Percentiles rank a stretch among this genome's conserved stretches.
Conservation (phyloP, 176 grass and related monocot species). For the Otatea glauca region DNA sequence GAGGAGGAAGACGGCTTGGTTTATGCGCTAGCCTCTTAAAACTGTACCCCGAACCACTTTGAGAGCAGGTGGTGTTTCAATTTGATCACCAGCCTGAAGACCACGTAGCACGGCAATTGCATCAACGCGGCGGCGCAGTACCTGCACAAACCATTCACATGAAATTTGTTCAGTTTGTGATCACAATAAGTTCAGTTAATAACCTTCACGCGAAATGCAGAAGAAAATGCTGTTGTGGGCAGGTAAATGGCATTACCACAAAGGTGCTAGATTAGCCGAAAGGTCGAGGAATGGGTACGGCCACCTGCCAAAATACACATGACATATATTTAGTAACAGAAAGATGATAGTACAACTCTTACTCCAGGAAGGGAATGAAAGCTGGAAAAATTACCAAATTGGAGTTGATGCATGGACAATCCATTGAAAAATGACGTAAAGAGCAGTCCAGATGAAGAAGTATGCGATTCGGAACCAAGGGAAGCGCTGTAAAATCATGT, state of each 20-base stretch:
- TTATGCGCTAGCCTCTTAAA: slow-evolving; percentile 9
- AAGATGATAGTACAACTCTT: neutral
- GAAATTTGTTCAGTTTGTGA: neutral
- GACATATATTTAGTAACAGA: neutral
- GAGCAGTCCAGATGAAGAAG: slow-evolving; percentile 77
- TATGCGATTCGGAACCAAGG: slow-evolving; percentile 92
- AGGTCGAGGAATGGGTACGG: slow-evolving; percentile 92
- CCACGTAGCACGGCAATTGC: slow-evolving; percentile 81
- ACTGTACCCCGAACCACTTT: slow-evolving; percentile 50
- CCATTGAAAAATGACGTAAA: slow-evolving; percentile 87
- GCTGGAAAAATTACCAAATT: slow-evolving; percentile 51
- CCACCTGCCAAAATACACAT: slow-evolving; percentile 64
- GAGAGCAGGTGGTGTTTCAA: slow-evolving; percentile 68
- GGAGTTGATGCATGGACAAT: slow-evolving; percentile 65
- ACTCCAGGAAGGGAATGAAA: neutral
- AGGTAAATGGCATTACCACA: slow-evolving; percentile 66
- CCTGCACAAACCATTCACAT: slow-evolving; percentile 37
- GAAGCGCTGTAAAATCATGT: slow-evolving; percentile 55
- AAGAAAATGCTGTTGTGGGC: neutral
- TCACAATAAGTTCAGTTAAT: neutral
- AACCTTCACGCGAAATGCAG: neutral
- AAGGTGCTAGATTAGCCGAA: slow-evolving; percentile 56
- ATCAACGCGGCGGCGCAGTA: slow-evolving; percentile 70
- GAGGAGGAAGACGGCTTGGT: slow-evolving; percentile 5
- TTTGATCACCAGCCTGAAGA: slow-evolving; percentile 72